phyloP scores from a whole-genome alignment of 345 rosid genomes.

The Eucalyptus pauciflora region DNA sequence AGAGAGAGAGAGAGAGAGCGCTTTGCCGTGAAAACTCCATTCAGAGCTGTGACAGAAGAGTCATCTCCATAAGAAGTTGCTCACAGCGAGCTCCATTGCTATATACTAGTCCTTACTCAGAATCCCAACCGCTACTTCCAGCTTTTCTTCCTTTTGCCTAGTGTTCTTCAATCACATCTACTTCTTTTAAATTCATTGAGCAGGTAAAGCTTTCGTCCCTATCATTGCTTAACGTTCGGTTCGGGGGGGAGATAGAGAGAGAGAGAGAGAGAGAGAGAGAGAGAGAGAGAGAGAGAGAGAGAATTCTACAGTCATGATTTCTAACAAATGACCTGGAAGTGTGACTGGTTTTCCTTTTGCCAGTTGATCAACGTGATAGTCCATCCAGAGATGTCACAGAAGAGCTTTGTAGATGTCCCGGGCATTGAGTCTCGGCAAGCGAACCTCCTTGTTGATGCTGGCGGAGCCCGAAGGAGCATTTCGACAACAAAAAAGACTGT shows the following conservation, averaged over 20 bases:
- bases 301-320: not conserved
- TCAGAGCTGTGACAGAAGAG: too few relatives aligned
- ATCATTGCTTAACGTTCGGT: not conserved
- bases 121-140: not conserved
- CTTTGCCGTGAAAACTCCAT: too few relatives aligned
- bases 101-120: not conserved
- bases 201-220: not conserved
- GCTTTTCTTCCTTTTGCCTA: not conserved
- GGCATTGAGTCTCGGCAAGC: not conserved
- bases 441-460: not conserved
- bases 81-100: not conserved
- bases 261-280: too few relatives aligned
- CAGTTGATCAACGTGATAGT: not conserved
- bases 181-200: not conserved
- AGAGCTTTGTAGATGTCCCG: not conserved
- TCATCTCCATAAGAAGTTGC: not conserved
- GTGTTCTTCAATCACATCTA: not conserved
- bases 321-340: not conserved
- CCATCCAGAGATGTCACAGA: not conserved
- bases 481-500: not conserved
- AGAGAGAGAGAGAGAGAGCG: too few relatives aligned
- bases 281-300: not conserved
- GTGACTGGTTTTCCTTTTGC: not conserved
- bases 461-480: not conserved
- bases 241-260: not conserved